Conservation (phyloP, 306 rosid species). For the Gynostemma pentaphyllum region DNA sequence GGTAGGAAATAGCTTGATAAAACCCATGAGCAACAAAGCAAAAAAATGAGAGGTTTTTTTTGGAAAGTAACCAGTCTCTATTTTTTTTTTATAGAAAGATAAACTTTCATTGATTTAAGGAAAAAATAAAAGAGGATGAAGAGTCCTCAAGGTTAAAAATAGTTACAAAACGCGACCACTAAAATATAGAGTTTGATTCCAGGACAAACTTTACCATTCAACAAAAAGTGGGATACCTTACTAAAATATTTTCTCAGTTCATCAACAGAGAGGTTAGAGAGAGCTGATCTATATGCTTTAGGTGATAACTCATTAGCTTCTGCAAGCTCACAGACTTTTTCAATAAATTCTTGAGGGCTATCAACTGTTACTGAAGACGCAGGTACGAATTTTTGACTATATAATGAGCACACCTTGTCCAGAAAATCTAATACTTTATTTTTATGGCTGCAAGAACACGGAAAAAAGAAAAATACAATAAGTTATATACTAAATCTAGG, state of each 20-base stretch:
- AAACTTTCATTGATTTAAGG: too few relatives aligned
- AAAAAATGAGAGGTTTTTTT: neutral
- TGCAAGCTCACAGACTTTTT: constrained; percentile 66
- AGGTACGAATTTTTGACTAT: constrained; percentile 45
- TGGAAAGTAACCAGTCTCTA: neutral
- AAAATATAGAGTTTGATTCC: neutral
- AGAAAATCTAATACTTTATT: constrained; percentile 50
- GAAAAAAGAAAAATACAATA: constrained; percentile 17
- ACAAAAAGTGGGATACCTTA: constrained; percentile 40
- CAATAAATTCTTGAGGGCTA: constrained; percentile 38
- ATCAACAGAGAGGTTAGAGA: constrained; percentile 38
- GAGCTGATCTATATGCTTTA: constrained; percentile 39
- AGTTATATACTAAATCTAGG: neutral
- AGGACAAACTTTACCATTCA: constrained; percentile 2
- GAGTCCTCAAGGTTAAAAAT: too few relatives aligned
- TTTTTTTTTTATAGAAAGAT: too few relatives aligned
- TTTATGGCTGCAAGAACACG: constrained; percentile 57
- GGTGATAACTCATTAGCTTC: constrained; percentile 68
- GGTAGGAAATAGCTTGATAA: neutral
- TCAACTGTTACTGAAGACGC: constrained; percentile 32
- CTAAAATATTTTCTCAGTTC: constrained; percentile 40
- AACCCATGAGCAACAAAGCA: neutral
- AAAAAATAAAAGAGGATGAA: too few relatives aligned
- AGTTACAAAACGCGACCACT: too few relatives aligned
- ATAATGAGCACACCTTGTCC: constrained; percentile 57